Percentiles rank a stretch among this genome's conserved stretches.
These are phyloP conservation scores for Conticribra weissflogii DNA, from an alignment of 108 stramenopile genomes.

Conservation along the genomic window DNA sequence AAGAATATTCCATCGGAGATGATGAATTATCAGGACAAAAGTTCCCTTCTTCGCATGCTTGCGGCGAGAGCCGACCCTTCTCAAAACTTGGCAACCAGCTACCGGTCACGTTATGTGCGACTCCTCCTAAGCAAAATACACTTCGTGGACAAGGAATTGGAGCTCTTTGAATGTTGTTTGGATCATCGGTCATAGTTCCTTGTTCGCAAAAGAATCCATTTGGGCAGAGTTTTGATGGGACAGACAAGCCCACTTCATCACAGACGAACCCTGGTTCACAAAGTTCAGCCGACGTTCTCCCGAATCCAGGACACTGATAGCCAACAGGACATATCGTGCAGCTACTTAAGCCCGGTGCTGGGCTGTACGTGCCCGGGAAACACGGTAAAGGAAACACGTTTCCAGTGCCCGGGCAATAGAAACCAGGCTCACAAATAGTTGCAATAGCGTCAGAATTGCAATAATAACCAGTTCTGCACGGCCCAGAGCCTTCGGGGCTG, in stretches of 20 bases:
- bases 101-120: slow-evolving; percentile 64
- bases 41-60: slow-evolving; percentile 78
- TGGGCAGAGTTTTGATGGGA: slow-evolving; percentile 75
- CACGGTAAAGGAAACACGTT: slow-evolving; percentile 73
- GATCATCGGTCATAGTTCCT: slow-evolving; percentile 75
- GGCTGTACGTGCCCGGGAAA: slow-evolving; percentile 79
- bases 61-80: slow-evolving; percentile 61
- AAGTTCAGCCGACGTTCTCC: slow-evolving; percentile 48
- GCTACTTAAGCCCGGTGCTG: slow-evolving; percentile 53
- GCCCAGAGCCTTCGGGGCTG: slow-evolving; percentile 74
- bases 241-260: slow-evolving; percentile 59
- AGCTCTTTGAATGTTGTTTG: slow-evolving; percentile 41
- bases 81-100: slow-evolving; percentile 67
- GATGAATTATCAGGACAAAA: slow-evolving; percentile 74
- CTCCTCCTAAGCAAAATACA: slow-evolving; percentile 85
- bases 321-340: slow-evolving; percentile 82
- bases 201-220: slow-evolving; percentile 77
- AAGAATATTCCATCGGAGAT: slow-evolving; percentile 59
- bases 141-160: slow-evolving; percentile 73
- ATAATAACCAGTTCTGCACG: slow-evolving; percentile 84
- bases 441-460: slow-evolving; percentile 62
- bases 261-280: slow-evolving; percentile 89
- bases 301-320: slow-evolving; percentile 80
- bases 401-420: slow-evolving; percentile 83
- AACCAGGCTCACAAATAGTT: slow-evolving; percentile 69